phyloP scores from a whole-genome alignment of 2,329 filamentous ascomycete genomes.

The Stachybotrys echinatus region DNA sequence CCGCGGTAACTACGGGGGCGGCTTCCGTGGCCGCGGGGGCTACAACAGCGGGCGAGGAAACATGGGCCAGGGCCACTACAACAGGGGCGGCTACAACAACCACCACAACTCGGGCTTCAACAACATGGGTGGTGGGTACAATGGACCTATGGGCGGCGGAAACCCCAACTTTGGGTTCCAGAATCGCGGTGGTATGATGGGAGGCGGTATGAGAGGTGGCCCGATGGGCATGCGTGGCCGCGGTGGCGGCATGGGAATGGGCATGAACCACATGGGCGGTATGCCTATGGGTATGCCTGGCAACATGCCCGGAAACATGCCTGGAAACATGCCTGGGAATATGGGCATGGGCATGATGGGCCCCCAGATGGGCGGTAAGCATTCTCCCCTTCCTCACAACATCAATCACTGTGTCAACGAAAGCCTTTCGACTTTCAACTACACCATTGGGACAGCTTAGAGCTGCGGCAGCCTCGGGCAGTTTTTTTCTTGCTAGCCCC shows the following conservation, averaged over 20 bases:
- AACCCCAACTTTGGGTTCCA: conserved; percentile 48
- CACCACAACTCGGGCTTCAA: conserved; percentile 37
- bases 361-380: conserved; percentile 34
- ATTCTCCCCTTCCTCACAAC: not conserved
- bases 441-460: too few relatives aligned
- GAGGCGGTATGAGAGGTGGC: conserved; percentile 38
- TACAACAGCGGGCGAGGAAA: conserved; percentile 38
- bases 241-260: conserved; percentile 46
- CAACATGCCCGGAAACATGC: conserved; percentile 46
- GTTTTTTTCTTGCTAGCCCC: too few relatives aligned
- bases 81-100: conserved; percentile 33
- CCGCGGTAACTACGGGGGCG: conserved; percentile 44
- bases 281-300: conserved; percentile 55
- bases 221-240: conserved; percentile 43
- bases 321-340: conserved; percentile 53
- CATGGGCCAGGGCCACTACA: conserved; percentile 41
- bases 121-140: conserved; percentile 43
- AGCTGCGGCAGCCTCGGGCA: too few relatives aligned
- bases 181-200: conserved; percentile 41
- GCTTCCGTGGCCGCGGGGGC: conserved; percentile 46
- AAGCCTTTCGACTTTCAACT: too few relatives aligned
- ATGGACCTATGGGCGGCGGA: conserved; percentile 46
- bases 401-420: too few relatives aligned
- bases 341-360: conserved; percentile 54
- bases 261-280: conserved; percentile 40